Percentiles rank a stretch among this genome's conserved stretches.
These are phyloP conservation scores for Onygenales sp. DNA, from an alignment of 2,329 filamentous ascomycete genomes.

Conservation along the genomic window DNA sequence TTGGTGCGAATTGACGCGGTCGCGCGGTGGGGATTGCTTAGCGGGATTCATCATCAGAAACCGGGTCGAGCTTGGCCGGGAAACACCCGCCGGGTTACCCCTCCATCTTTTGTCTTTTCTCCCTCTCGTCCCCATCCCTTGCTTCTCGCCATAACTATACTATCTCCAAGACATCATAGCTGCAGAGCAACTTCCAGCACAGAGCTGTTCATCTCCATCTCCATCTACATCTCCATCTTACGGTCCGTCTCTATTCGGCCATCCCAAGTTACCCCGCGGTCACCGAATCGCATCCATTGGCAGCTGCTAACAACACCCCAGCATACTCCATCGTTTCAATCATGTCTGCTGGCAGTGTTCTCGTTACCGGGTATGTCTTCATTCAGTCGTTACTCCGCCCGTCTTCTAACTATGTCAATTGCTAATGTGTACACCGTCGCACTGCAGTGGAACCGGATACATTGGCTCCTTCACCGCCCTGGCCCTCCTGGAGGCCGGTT, in stretches of 20 bases:
- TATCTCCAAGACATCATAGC: no score
- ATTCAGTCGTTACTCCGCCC: slow-evolving; percentile 4
- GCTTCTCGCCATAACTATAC: no score
- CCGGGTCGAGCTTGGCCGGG: not conserved
- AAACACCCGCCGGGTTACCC: not conserved
- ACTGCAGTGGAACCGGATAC: slow-evolving; percentile 83
- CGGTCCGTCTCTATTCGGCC: no score
- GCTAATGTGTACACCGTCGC: slow-evolving; percentile 15
- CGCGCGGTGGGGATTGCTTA: not conserved
- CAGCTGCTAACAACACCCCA: not conserved
- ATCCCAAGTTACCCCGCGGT: not conserved
- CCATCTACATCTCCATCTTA: no score
- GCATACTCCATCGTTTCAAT: slow-evolving; percentile 9
- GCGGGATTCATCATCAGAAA: not conserved
- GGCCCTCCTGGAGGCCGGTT: slow-evolving; percentile 83
- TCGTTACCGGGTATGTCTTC: slow-evolving; percentile 76
- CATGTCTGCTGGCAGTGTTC: slow-evolving; percentile 78
- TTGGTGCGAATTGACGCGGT: not conserved
- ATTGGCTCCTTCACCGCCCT: slow-evolving; percentile 96
- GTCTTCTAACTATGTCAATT: slow-evolving; percentile 16
- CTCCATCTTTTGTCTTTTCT: not conserved
- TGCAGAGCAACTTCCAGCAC: no score
- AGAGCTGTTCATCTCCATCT: no score
- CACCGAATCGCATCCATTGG: not conserved
- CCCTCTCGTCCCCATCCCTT: no score